Evolutionary conservation across 139 green algal genomes (phyloP), one percentile per base, ranked within the genome.

Genomic region (Micractinium conductrix): DNA sequence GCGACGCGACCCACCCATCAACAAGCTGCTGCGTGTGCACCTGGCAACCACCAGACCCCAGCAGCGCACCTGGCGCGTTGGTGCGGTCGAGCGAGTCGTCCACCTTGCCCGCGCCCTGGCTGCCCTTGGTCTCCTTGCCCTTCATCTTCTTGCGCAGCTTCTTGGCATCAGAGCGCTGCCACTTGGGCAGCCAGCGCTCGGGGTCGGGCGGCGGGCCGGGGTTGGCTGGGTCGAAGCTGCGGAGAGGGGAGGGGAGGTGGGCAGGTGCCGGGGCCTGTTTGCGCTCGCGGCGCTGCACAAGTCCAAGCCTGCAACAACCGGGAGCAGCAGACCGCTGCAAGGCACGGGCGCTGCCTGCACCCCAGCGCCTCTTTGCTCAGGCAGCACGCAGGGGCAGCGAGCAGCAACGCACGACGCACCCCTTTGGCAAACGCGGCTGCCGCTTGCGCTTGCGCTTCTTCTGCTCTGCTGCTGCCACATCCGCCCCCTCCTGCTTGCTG

Each of bases 151-250:
- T 93, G 40, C 89, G 73, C 70, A 91, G 89, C 76, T 94, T 94
- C 88, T 96, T 97, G 80, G 90, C 93, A 17, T 95, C 94, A 37
- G 89, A 88, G 50, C 97, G 92, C 83, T 99, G 93, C 92, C 95
- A 97, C 88, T 97, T 98, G 62, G 97, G 96, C 79, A 99, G 90
- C 97, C 97, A 99, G 67, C 97, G 93, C 91, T 99, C 97, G 4
- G 97, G 95, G 86, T 99, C 95, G 2, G 88, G 88, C 4, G 95
- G 93, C 38, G 86, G 86, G 1, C 88, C 89, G 85, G 93, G 97
- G 89, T 98, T 95, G 21, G 83, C 86, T 1, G 96, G 94, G 85
- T 99, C 94, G 80, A 95, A 99, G 43, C 80, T 85, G 80, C 48
- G 37, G 16, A 22, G 21, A 53, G 40, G 8, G 70, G 14, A 74